phyloP scores from a whole-genome alignment of 306 rosid genomes.

The Herpetospermum pedunculosum region DNA sequence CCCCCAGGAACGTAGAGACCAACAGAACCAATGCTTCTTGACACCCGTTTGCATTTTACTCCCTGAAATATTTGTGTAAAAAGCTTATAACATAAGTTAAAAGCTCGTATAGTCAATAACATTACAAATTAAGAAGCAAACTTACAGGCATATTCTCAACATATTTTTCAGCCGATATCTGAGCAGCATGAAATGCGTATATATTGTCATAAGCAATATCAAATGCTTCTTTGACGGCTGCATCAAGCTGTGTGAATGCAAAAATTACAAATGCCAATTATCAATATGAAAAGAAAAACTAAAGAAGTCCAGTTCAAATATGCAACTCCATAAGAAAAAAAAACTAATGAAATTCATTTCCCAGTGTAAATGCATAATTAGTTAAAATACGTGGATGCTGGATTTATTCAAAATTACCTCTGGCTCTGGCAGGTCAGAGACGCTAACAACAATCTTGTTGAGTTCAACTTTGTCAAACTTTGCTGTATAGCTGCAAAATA shows the following conservation, averaged over 20 bases:
- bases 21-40: slow-evolving; percentile 89
- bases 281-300: background rate
- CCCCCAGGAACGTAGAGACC: slow-evolving; percentile 99
- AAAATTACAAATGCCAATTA: background rate
- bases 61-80: slow-evolving; percentile 44
- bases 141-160: slow-evolving; percentile 92
- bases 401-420: slow-evolving; percentile 37
- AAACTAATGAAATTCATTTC: background rate
- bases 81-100: slow-evolving; percentile 5
- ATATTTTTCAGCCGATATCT: slow-evolving; percentile 58
- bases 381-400: background rate
- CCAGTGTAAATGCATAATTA: background rate
- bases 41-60: slow-evolving; percentile 88
- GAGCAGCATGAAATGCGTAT: slow-evolving; percentile 86
- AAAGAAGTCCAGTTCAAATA: background rate
- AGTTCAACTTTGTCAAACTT: slow-evolving; percentile 71
- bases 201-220: slow-evolving; percentile 85
- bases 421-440: slow-evolving; percentile 76
- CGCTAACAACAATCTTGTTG: slow-evolving; percentile 45
- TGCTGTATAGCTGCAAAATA: slow-evolving; percentile 50
- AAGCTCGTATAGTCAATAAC: background rate
- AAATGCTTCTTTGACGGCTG: slow-evolving; percentile 62
- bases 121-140: slow-evolving; percentile 8
- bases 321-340: background rate
- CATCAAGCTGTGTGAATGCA: slow-evolving; percentile 57